phyloP scores from a whole-genome alignment of 2,329 filamentous ascomycete species.

The Aspergillus amoenus region DNA sequence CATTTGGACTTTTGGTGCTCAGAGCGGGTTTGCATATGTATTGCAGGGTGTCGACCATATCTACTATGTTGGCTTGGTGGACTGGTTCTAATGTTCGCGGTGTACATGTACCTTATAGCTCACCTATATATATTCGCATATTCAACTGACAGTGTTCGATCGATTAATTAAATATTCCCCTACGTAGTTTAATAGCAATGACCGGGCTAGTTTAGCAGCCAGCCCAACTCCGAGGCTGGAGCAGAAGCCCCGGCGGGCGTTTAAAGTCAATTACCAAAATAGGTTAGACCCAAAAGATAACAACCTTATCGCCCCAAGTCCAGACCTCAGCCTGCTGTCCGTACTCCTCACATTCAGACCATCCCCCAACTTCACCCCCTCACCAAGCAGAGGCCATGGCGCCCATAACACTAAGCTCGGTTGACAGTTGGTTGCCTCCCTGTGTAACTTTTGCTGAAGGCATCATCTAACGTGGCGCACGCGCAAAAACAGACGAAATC shows the following conservation, averaged over 20 bases:
- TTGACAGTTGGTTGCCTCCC: slow-evolving; percentile 32
- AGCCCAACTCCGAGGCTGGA: background rate
- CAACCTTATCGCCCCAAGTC: background rate
- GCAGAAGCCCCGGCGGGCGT: background rate
- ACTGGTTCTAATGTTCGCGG: slow-evolving; percentile 10
- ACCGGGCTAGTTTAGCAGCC: background rate
- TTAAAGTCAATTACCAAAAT: slow-evolving; percentile 8
- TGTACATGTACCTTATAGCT: slow-evolving; percentile 13
- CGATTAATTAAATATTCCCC: background rate
- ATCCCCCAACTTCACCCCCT: background rate
- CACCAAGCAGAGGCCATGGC: slow-evolving; percentile 28
- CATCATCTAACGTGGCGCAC: background rate
- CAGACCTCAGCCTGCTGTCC: background rate
- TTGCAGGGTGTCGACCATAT: slow-evolving; percentile 8
- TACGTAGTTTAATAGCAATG: background rate
- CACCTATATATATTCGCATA: slow-evolving; percentile 6
- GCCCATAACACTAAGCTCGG: slow-evolving; percentile 32
- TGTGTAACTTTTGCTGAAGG: background rate
- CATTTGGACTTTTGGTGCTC: slow-evolving; percentile 1
- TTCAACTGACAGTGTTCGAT: background rate
- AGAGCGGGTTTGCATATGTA: slow-evolving; percentile 9
- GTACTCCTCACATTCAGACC: background rate
- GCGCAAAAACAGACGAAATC: slow-evolving; percentile 46
- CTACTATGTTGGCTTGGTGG: slow-evolving; percentile 4
- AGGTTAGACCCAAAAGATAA: slow-evolving; percentile 6